A percentile compares a stretch with the other conserved stretches of the same genome.
phyloP scores from a whole-genome alignment of 345 rosid genomes.

The Capsella bursapastoris region DNA sequence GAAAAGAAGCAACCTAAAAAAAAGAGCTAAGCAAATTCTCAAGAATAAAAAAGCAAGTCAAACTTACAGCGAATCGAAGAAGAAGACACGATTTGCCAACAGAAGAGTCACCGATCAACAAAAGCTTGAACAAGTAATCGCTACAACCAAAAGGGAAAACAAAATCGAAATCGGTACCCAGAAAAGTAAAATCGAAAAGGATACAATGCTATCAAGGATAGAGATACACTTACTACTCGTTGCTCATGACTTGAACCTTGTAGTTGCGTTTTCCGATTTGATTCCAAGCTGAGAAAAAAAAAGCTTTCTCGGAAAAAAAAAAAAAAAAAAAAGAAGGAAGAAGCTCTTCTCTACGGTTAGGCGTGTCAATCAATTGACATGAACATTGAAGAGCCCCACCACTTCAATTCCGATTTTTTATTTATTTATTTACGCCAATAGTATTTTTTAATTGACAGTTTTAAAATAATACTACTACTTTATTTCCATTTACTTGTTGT shows the following conservation, averaged over 20 bases:
- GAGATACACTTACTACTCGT: slow-evolving; percentile 54
- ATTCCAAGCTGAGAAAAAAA: slow-evolving; percentile 16
- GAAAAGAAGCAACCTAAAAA: neutral
- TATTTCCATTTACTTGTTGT: neutral
- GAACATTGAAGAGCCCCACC: slow-evolving; percentile 40
- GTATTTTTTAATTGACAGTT: neutral
- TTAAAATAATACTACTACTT: neutral
- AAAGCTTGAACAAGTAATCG: slow-evolving; percentile 79
- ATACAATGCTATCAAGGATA: neutral
- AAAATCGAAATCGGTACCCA: neutral
- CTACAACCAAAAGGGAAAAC: slow-evolving; percentile 30
- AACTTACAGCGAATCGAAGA: slow-evolving; percentile 76
- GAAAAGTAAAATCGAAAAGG: neutral
- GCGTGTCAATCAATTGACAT: slow-evolving; percentile 34
- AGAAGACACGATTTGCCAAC: slow-evolving; percentile 85
- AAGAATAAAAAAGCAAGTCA: slow-evolving; percentile 4
- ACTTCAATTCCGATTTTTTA: slow-evolving; percentile 17
- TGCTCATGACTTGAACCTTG: slow-evolving; percentile 50
- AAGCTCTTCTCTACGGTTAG: neutral
- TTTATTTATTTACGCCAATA: too few relatives aligned
- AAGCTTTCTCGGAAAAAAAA: neutral
- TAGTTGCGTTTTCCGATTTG: neutral
- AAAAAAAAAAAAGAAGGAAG: neutral
- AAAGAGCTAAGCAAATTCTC: neutral
- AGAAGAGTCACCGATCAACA: slow-evolving; percentile 83